These are phyloP conservation scores for Chalciporus sp. DNA, from an alignment of 1,284 basidiomycete species.

Conservation along the genomic window DNA sequence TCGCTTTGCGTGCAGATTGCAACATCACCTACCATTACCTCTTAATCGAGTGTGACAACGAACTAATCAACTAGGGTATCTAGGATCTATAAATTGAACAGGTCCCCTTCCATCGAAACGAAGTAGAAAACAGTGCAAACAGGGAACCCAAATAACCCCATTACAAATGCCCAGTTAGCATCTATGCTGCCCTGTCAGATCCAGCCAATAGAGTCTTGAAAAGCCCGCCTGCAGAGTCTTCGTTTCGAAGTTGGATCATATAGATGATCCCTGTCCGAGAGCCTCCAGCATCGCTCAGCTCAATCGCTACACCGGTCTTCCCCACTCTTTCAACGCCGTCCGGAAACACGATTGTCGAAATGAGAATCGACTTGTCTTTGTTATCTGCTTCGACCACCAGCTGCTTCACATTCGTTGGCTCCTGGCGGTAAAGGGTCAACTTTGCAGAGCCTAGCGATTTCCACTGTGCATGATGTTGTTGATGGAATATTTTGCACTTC, in stretches of 20 bases:
- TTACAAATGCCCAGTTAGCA: neutral
- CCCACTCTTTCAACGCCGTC: constrained; percentile 98
- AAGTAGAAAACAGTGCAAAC: constrained; percentile 1
- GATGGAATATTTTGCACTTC: constrained; percentile 98
- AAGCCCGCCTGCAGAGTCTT: constrained; percentile 81
- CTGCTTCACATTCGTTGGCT: constrained; percentile 90
- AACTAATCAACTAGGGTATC: constrained; percentile 15
- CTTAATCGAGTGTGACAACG: constrained; percentile 7
- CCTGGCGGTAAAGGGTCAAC: constrained; percentile 84
- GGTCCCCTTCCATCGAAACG: neutral
- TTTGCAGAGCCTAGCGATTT: constrained; percentile 90
- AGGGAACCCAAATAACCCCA: neutral
- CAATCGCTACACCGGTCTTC: constrained; percentile 96
- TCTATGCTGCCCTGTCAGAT: constrained; percentile 61
- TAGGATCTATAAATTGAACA: constrained; percentile 3
- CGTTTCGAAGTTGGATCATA: constrained; percentile 94
- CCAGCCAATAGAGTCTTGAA: constrained; percentile 89
- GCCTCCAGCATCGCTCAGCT: constrained; percentile 85
- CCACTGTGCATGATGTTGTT: constrained; percentile 97
- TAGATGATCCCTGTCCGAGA: constrained; percentile 94
- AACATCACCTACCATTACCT: constrained; percentile 14
- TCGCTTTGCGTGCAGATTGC: constrained; percentile 64
- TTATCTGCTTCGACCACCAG: constrained; percentile 92
- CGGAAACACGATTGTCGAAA: constrained; percentile 93
- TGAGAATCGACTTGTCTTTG: constrained; percentile 76